phyloP scores from a whole-genome alignment of 441 rosid genomes.

The Biscutella laevigata region DNA sequence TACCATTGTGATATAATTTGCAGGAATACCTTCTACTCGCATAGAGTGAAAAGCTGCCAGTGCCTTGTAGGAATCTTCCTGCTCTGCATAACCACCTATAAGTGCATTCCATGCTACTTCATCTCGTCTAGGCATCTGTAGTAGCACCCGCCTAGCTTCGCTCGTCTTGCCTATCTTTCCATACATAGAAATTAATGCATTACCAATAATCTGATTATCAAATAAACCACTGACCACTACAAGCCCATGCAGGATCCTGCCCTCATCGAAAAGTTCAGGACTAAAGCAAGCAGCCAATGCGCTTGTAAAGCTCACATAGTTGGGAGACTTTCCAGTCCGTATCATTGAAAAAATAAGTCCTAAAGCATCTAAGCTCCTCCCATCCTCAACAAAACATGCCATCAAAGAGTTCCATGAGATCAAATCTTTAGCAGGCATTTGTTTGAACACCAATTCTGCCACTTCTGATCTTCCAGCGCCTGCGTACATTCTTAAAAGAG shows the following conservation, averaged over 20 bases:
- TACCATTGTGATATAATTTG: constrained; percentile 55
- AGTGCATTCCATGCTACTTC: constrained; percentile 78
- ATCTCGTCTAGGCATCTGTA: constrained; percentile 40
- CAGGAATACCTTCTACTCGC: constrained; percentile 43
- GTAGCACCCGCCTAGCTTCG: constrained; percentile 43
- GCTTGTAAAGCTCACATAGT: constrained; percentile 67
- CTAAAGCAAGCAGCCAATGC: constrained; percentile 62
- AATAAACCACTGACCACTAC: constrained; percentile 37
- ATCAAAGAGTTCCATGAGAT: constrained; percentile 77
- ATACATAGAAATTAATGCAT: constrained; percentile 64
- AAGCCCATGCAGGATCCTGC: constrained; percentile 62
- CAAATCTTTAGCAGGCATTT: constrained; percentile 56
- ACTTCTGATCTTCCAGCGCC: constrained; percentile 47
- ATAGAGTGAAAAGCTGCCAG: constrained; percentile 42
- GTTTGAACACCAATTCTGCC: constrained; percentile 53
- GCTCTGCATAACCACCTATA: constrained; percentile 62
- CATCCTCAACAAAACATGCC: constrained; percentile 46
- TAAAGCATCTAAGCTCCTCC: constrained; percentile 50
- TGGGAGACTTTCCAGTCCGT: constrained; percentile 23
- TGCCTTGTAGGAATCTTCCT: constrained; percentile 40
- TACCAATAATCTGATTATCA: constrained; percentile 54
- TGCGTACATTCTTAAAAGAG: constrained; percentile 65
- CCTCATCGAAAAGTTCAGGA: constrained; percentile 36
- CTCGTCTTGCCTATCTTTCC: constrained; percentile 48
- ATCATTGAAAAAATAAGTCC: constrained; percentile 40